Conservation (phyloP, 2,329 filamentous ascomycete genomes). For the Colletotrichum noveboracense region DNA sequence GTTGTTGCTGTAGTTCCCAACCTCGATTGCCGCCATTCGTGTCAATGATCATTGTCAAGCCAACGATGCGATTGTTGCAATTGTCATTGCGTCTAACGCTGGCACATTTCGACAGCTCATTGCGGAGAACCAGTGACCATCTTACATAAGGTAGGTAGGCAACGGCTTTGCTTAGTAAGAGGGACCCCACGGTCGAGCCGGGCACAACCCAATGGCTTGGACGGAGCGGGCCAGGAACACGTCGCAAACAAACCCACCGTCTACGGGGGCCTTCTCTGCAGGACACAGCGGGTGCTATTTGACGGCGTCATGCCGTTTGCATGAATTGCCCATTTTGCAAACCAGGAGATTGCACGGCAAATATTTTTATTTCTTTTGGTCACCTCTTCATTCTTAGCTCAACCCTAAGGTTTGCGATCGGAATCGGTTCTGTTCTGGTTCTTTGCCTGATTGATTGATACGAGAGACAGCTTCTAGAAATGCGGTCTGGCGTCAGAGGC, state of each 20-base stretch:
- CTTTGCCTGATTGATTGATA: not conserved
- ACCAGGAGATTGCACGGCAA: not conserved
- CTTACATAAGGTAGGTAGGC: not conserved
- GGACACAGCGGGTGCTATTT: not conserved
- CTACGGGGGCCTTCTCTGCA: not conserved
- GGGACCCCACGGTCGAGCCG: not conserved
- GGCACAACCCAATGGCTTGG: not conserved
- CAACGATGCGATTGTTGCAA: not conserved
- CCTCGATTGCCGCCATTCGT: not conserved
- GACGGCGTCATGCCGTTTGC: constrained; percentile 13
- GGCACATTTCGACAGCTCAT: not conserved
- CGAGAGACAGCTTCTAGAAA: not conserved
- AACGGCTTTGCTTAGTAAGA: not conserved
- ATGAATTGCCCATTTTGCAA: constrained; percentile 7
- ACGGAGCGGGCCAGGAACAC: constrained; percentile 9
- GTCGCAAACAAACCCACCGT: constrained; percentile 3
- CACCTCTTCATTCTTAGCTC: not conserved
- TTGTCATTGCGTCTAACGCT: not conserved
- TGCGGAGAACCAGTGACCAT: not conserved
- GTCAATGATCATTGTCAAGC: not conserved
- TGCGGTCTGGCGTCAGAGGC: constrained; percentile 3
- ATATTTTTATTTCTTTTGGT: not conserved
- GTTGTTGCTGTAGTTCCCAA: not conserved
- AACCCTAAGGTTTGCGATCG: not conserved
- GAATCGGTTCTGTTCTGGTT: not conserved